A percentile compares a stretch with the other conserved stretches of the same genome.
Conservation (phyloP, 1,284 basidiomycete species). For the Cerrena zonata region DNA sequence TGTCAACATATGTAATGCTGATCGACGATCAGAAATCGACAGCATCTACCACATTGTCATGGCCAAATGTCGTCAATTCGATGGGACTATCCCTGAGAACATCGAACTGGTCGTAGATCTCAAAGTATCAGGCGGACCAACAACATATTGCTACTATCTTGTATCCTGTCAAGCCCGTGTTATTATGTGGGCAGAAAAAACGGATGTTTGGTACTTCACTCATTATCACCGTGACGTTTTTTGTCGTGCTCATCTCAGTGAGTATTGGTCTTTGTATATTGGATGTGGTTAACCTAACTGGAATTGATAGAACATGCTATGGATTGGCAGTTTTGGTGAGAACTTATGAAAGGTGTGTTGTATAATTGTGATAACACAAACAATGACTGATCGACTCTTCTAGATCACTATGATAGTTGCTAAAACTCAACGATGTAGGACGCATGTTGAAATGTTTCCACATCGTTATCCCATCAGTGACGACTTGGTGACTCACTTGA, state of each 20-base stretch:
- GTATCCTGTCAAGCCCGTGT: constrained; percentile 8
- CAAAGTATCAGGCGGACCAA: not conserved
- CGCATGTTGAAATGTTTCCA: constrained; percentile 14
- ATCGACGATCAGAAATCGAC: constrained; percentile 6
- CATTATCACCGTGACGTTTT: not conserved
- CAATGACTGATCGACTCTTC: not conserved
- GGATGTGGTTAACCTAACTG: not conserved
- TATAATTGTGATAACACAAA: not conserved
- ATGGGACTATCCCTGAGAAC: constrained; percentile 1
- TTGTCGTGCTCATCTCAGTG: not conserved
- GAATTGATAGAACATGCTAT: not conserved
- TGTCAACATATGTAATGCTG: constrained; percentile 1
- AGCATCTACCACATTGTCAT: not conserved
- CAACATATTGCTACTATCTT: constrained; percentile 15
- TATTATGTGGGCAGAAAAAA: constrained; percentile 17
- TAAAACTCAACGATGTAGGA: not conserved
- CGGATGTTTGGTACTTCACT: not conserved
- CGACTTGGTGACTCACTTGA: not conserved
- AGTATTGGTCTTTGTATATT: not conserved
- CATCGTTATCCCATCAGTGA: constrained; percentile 9
- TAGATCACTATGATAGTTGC: not conserved
- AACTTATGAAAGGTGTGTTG: not conserved
- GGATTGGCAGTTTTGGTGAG: not conserved
- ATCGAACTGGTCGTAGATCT: constrained; percentile 8
- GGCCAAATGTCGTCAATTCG: not conserved